Conservation (phyloP, 2,329 filamentous ascomycete genomes). For the Colletotrichum liriopes region DNA sequence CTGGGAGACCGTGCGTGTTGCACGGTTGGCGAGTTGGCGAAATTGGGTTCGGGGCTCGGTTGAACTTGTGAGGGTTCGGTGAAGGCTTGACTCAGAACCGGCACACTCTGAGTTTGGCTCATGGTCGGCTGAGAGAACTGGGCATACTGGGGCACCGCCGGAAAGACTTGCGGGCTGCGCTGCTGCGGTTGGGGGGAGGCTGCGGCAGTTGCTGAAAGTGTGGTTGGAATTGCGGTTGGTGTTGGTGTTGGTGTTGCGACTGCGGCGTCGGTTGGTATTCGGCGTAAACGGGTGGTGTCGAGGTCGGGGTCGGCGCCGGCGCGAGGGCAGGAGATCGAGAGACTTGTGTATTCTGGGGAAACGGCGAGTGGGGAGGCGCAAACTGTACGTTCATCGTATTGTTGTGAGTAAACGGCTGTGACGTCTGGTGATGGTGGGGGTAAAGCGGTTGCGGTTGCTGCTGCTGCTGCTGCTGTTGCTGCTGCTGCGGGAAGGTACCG, state of each 20-base stretch:
- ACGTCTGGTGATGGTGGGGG: slow-evolving; percentile 29
- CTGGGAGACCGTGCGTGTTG: slow-evolving; percentile 53
- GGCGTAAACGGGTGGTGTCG: slow-evolving; percentile 16
- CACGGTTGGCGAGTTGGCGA: slow-evolving; percentile 59
- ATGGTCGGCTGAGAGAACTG: slow-evolving; percentile 40
- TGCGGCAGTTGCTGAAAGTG: slow-evolving; percentile 37
- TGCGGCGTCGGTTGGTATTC: slow-evolving; percentile 38
- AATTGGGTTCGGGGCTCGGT: slow-evolving; percentile 57
- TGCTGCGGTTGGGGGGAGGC: slow-evolving; percentile 29
- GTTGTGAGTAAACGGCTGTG: slow-evolving; percentile 28
- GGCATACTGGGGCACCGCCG: slow-evolving; percentile 37
- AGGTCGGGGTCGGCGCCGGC: slow-evolving; percentile 24
- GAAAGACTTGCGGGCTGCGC: slow-evolving; percentile 20
- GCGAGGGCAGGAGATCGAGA: slow-evolving; percentile 33
- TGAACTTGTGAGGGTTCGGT: slow-evolving; percentile 41
- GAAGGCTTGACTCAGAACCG: slow-evolving; percentile 31
- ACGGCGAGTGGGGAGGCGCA: slow-evolving; percentile 30
- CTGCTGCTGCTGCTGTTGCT: slow-evolving; percentile 47
- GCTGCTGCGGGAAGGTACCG: slow-evolving; percentile 47
- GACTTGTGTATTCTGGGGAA: slow-evolving; percentile 25
- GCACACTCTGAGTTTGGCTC: slow-evolving; percentile 33
- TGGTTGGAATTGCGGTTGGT: slow-evolving; percentile 39
- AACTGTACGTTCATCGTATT: slow-evolving; percentile 35
- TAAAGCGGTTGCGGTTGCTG: slow-evolving; percentile 41
- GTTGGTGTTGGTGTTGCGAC: slow-evolving; percentile 34